These are phyloP conservation scores for Anthracocystis panici-leucophaei DNA, from an alignment of 1,284 basidiomycete species.

Conservation along the genomic window DNA sequence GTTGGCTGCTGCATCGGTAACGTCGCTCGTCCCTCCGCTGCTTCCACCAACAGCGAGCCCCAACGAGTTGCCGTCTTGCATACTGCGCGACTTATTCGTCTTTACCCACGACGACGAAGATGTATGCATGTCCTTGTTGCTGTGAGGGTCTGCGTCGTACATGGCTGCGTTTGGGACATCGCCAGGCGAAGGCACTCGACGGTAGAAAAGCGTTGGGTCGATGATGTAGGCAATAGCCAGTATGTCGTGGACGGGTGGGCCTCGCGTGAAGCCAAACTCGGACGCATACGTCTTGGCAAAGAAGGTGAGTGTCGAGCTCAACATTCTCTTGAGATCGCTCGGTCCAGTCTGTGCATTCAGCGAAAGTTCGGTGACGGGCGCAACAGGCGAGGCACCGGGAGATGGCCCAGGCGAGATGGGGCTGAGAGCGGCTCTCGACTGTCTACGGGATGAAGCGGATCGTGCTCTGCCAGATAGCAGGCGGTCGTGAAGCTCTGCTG, in stretches of 20 bases:
- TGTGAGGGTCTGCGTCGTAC: conserved; percentile 43
- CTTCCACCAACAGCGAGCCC: conserved; percentile 19
- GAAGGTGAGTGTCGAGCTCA: conserved; percentile 58
- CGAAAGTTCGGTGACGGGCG: conserved; percentile 17
- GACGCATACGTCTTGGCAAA: conserved; percentile 54
- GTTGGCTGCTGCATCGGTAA: conserved; percentile 9
- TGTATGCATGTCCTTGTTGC: conserved; percentile 27
- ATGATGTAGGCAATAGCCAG: conserved; percentile 62
- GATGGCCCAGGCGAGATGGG: conserved; percentile 23
- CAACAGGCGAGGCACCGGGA: conserved; percentile 19
- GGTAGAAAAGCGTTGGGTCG: conserved; percentile 59
- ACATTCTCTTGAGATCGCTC: conserved; percentile 42
- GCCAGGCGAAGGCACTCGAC: conserved; percentile 43
- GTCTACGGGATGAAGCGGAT: conserved; percentile 40
- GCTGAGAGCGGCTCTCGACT: conserved; percentile 21
- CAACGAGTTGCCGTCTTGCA: conserved; percentile 18
- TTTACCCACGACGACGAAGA: background rate
- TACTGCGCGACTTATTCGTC: conserved; percentile 1
- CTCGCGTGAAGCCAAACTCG: conserved; percentile 59
- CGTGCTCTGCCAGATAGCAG: conserved; percentile 27
- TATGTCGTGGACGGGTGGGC: conserved; percentile 64
- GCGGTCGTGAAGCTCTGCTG: conserved; percentile 47
- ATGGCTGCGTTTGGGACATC: conserved; percentile 31
- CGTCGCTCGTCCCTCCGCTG: conserved; percentile 21
- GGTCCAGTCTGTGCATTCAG: conserved; percentile 28